phyloP scores from a whole-genome alignment of 768 basidiomycete genomes.

The Boletus sp. region DNA sequence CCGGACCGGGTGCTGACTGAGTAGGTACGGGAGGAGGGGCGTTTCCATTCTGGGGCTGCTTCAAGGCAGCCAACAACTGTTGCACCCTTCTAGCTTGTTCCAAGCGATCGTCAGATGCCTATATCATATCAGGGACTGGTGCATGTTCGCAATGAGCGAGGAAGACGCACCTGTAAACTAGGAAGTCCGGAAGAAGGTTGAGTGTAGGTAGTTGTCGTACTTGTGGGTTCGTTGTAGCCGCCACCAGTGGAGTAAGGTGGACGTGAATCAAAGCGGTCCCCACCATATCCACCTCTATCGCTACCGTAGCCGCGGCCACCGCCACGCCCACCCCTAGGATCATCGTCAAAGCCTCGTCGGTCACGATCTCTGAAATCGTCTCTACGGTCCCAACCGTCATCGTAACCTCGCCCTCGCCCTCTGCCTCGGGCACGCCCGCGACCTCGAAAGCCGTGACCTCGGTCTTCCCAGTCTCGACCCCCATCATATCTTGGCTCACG shows the following conservation, averaged over 20 bases:
- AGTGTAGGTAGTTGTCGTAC: conserved; percentile 20
- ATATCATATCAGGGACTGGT: background rate
- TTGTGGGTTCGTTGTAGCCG: conserved; percentile 28
- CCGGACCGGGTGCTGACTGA: conserved; percentile 33
- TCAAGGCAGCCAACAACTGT: conserved; percentile 77
- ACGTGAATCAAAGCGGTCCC: conserved; percentile 44
- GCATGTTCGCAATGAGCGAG: background rate
- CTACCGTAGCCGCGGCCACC: conserved; percentile 38
- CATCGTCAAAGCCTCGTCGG: conserved; percentile 35
- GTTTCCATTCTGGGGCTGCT: conserved; percentile 55
- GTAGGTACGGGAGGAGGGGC: conserved; percentile 15
- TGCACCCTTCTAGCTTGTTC: conserved; percentile 89
- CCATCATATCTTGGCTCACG: conserved; percentile 37
- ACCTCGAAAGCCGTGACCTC: conserved; percentile 39
- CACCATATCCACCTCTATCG: conserved; percentile 44
- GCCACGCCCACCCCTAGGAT: conserved; percentile 35
- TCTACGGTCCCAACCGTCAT: conserved; percentile 46
- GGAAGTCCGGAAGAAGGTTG: conserved; percentile 23
- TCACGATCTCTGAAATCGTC: conserved; percentile 43
- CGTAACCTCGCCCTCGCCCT: conserved; percentile 36
- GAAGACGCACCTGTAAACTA: conserved; percentile 32
- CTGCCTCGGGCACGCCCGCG: conserved; percentile 39
- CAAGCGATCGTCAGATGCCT: conserved; percentile 64
- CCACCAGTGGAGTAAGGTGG: conserved; percentile 32
- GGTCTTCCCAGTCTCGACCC: conserved; percentile 49